Percentiles rank a stretch among this genome's conserved stretches.
These are phyloP conservation scores for Arabidopsis suecica DNA, from an alignment of 345 rosid genomes.

Conservation along the genomic window DNA sequence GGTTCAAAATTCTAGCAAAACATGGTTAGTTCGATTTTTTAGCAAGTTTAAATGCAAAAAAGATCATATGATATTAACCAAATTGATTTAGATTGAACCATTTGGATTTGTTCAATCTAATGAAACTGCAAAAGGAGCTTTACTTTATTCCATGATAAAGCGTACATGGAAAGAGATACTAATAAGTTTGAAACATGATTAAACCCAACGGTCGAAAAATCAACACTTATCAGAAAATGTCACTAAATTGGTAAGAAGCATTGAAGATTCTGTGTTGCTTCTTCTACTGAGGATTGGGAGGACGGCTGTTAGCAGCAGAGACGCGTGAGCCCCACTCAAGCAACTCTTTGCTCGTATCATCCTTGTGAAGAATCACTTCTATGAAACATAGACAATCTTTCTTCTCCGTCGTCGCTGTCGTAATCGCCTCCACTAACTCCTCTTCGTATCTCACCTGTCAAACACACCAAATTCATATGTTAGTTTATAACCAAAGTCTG, in stretches of 20 bases:
- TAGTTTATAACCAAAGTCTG: not conserved
- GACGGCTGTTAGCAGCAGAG: constrained; percentile 60
- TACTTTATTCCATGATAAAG: not conserved
- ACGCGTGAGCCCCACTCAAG: constrained; percentile 57
- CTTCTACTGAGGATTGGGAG: constrained; percentile 49
- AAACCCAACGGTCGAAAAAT: not conserved
- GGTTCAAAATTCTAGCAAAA: not conserved
- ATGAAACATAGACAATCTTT: constrained; percentile 59
- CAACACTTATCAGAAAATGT: not conserved
- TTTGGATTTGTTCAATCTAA: not conserved
- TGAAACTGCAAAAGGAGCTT: not conserved
- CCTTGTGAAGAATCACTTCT: constrained; percentile 61
- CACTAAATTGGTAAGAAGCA: not conserved
- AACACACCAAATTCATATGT: not conserved
- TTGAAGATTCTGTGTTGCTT: not conserved
- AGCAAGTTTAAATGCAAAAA: no score
- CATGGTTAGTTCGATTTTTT: no score
- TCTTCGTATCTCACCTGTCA: constrained; percentile 44
- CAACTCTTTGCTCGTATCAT: constrained; percentile 64
- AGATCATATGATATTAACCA: no score
- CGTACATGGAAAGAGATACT: not conserved
- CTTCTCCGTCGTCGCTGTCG: constrained; percentile 49
- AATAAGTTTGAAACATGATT: not conserved
- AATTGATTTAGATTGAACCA: not conserved
- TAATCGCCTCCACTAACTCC: constrained; percentile 52